These are phyloP conservation scores for Mycena galericulata DNA, from an alignment of 768 basidiomycete genomes.

Conservation along the genomic window DNA sequence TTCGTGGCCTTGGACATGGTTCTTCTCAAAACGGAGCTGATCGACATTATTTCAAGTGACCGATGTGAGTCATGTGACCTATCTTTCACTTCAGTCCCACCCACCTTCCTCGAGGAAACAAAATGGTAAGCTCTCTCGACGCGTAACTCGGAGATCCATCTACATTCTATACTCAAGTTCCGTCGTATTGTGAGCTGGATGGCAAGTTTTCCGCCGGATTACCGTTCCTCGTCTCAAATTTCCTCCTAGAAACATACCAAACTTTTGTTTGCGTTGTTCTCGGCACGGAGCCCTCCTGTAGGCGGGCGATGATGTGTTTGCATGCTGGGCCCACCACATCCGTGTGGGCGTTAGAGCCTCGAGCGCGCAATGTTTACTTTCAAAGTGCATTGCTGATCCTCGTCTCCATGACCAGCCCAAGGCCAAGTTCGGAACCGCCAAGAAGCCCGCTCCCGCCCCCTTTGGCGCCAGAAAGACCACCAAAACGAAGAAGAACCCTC, in stretches of 20 bases:
- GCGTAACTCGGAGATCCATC: not conserved
- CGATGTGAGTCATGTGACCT: too few relatives aligned
- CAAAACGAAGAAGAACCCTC: conserved; percentile 92
- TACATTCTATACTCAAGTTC: not conserved
- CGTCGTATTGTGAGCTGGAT: conserved; percentile 32
- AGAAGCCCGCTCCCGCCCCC: conserved; percentile 89
- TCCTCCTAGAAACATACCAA: conserved; percentile 2
- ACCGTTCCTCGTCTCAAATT: conserved; percentile 42
- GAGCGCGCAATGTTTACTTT: conserved; percentile 55
- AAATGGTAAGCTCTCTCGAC: not conserved
- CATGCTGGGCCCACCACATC: conserved; percentile 30
- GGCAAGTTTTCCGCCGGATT: conserved; percentile 51
- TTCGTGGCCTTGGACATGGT: conserved; percentile 42
- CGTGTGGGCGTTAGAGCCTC: conserved; percentile 66
- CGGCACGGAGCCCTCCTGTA: conserved; percentile 43
- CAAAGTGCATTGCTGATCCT: conserved; percentile 49
- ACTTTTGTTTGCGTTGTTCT: conserved; percentile 21
- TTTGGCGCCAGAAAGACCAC: conserved; percentile 80
- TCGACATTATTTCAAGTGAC: too few relatives aligned
- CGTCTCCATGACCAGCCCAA: conserved; percentile 97
- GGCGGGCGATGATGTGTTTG: conserved; percentile 24
- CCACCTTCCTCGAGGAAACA: not conserved
- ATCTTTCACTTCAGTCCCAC: too few relatives aligned
- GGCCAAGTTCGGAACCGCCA: conserved; percentile 75
- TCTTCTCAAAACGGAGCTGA: too few relatives aligned